Evolutionary conservation across 2,329 filamentous ascomycete species (phyloP), one percentile per base, ranked within the genome.

Genomic region (Aspergillus sp.): DNA sequence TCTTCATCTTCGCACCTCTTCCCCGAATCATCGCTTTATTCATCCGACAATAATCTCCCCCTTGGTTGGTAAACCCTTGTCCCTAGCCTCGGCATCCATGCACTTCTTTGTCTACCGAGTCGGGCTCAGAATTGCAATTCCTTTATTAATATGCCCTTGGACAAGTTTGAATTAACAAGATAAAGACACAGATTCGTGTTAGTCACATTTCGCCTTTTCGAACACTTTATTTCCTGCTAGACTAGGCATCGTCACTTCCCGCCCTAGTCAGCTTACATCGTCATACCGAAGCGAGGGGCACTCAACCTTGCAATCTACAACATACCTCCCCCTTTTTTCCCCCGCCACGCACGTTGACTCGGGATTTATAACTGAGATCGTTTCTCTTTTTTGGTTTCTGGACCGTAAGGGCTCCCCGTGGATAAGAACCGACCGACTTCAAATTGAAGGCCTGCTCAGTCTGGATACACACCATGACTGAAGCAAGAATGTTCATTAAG

Each of bases 401-500:
- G 58, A 64, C 56, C 57, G 63, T 65, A 64, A 65, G 63, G 60
- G 52, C 55, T 59, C 62, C 57, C 62, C 56, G 45, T 61, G 55
- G 52, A 58, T 15, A 56, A 40, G 56, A 55, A 43, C 33, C 43
- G 31, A 46, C 47, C 57, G 55, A 53, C 51, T 51, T 56, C 37
- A 31, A 37, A 45, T 58, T 53, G 47, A 58, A 55, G 43, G 47
- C 55, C 58, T 61, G 57, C 60, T 47, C 44, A 50, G 27, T 24
- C 53, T 58, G 44, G 60, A 66, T 64, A 55, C 54, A 55, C 52
- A 59, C 62, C 50, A 86, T 86, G 82, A 79, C 79, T 64, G 79
- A 82, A 68, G 80, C 81, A 68, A 80, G 80, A 68, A 80, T 81
- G 68, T 89, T 82, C 74, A 89, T 90, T 75, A 89, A 90, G 78